Base-by-base conservation (phyloP, 1,284 basidiomycete species). In the Fomitopsis betulina region DNA sequence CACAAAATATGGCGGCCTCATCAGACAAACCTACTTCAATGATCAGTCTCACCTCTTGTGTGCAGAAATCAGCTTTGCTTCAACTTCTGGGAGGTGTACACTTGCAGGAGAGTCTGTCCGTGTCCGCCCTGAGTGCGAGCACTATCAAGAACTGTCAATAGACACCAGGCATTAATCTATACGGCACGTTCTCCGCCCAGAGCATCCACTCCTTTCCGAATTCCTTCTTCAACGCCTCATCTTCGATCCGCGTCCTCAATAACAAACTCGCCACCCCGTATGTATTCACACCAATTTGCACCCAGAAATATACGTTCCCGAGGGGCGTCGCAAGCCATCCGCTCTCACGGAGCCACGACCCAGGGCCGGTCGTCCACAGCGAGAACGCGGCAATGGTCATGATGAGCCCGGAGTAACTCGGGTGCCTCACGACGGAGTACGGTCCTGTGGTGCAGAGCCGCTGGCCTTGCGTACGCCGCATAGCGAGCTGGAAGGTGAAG, bases 341-440 rank as follows among this genome's bases (percentile, higher is more conserved):
- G 52, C 37, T 38, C 19, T 53, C 37, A 5, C 33, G 9, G 8
- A 53, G 21, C 52, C 33, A 53, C 23, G 52, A 53, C 17, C 52
- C 52, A 5, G 9, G 37, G 21, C 52, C n/a, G 8, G 10, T 13
- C 10, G 32, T 15, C 25, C 39, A 47, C 9, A 47, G 37, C 9
- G 30, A 23, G 32, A 30, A 25, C 10, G n/a, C 54, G 39, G 21
- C 19, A 32, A 47, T 15, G 23, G 19, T 27, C 45, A 47, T 0
- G 35, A 47, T n/a, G 45, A 47, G 23, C 54, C 50, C 57, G 10
- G 49, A 43, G 23, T 59, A 59, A 15, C 43, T 33, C 35, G 58
- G 58, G 42, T 59, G 58, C 23, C 58, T 54, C 13, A 59, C 54
- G 33, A 38, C 25, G 12, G 58, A 33, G 49, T 59, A 59, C 19